A percentile compares a stretch with the other conserved stretches of the same genome.
phyloP scores from a whole-genome alignment of 768 basidiomycete genomes.

The Melanogaster broomeanus region DNA sequence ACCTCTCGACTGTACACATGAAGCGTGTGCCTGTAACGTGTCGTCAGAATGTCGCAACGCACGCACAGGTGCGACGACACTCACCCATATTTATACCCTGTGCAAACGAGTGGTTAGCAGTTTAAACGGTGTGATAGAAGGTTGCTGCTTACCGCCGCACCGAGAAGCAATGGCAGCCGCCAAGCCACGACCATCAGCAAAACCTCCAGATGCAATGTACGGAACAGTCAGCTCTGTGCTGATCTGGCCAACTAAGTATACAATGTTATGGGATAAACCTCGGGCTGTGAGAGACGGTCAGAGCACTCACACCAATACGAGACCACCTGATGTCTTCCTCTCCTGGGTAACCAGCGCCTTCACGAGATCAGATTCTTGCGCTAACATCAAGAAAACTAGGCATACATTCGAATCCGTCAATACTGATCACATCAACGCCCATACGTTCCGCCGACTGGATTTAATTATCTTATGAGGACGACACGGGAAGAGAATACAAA shows the following conservation, averaged over 20 bases:
- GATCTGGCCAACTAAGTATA: conserved; percentile 74
- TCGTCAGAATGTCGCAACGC: not conserved
- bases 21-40: conserved; percentile 67
- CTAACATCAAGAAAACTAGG: not conserved
- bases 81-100: conserved; percentile 84
- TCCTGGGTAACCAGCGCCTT: conserved; percentile 92
- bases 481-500: conserved; percentile 26
- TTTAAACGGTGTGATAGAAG: not conserved
- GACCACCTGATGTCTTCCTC: conserved; percentile 91
- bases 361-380: conserved; percentile 6
- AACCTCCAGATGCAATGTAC: conserved; percentile 89
- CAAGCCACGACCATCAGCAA: conserved; percentile 84
- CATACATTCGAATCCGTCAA: conserved; percentile 90
- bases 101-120: not conserved
- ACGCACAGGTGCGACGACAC: conserved; percentile 5
- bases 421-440: conserved; percentile 86
- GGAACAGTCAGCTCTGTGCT: conserved; percentile 78
- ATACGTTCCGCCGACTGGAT: conserved; percentile 61
- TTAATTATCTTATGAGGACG: not conserved
- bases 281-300: not conserved
- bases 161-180: conserved; percentile 80
- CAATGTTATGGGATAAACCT: conserved; percentile 3
- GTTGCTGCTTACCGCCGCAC: conserved; percentile 62
- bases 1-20: conserved; percentile 90
- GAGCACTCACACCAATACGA: conserved; percentile 67